Evolutionary conservation across 371 early-diverging fungal genomes (phyloP), one percentile per base, ranked within the genome.

Genomic region (Chytridium lagenaria): DNA sequence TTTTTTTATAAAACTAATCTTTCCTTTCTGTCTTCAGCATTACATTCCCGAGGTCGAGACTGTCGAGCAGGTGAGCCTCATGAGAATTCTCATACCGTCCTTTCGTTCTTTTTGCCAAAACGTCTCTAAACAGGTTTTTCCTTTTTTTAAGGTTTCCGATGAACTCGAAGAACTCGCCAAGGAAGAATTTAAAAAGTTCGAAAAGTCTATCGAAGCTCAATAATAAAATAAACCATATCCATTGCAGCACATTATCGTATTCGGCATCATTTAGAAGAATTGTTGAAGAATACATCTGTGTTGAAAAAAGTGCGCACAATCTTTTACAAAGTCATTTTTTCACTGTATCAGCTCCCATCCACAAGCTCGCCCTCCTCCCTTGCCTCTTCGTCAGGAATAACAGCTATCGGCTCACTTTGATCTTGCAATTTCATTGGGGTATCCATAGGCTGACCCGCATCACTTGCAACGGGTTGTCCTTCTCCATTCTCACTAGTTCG

Each of bases 31-130:
- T 55, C 69, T 16, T 10, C 71, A 93, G 91, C 97, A 98, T 80
- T 98, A 98, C 78, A 91, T 98, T 61, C 98, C 98, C 0, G 98
- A 98, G 76, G 95, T 98, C n/a, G 86, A 90, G 30, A 82, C 89
- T 1, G 97, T 98, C 0, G 96, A 95, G 78, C 96, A 97, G 82
- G 89, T 92, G 19, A 44, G 7, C 12, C 7, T 12, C 44, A 44
- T 44, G 44, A n/a, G n/a, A n/a, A n/a, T n/a, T n/a, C n/a, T n/a
- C n/a, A n/a, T n/a, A n/a, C n/a, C n/a, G n/a, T n/a, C n/a, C n/a
- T n/a, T n/a, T n/a, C n/a, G n/a, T n/a, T n/a, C n/a, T n/a, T n/a
- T n/a, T n/a, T n/a, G n/a, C n/a, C n/a, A n/a, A n/a, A n/a, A n/a
- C n/a, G n/a, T n/a, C n/a, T n/a, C n/a, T n/a, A n/a, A n/a, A n/a